Evolutionary conservation across 2,329 filamentous ascomycete species (phyloP), one percentile per base, ranked within the genome.

Genomic region (Aureobasidium melanogenum): DNA sequence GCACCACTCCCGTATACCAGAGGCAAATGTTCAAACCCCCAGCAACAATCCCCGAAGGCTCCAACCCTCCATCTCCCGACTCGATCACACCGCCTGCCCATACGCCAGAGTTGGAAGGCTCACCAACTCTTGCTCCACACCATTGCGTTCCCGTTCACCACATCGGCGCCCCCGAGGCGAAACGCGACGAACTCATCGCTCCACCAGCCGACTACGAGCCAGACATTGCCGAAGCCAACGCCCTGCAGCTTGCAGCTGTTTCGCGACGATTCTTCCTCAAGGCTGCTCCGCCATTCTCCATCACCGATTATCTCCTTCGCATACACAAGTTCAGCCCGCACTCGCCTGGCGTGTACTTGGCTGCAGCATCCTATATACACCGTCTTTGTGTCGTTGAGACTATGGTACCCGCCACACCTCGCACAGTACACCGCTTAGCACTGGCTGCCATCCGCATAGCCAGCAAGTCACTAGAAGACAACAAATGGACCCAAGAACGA

Each of bases 241-340:
- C 87, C 63, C 76, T 90, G 36, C 92, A 97, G 72, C 88, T 94
- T 70, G 86, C 86, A 64, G 88, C 91, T 66, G 90, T 97, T 65
- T 91, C 90, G 19, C 86, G 91, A 67, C 94, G 94, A 69, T 99
- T 99, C 75, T 95, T 94, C 77, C 93, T 88, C 65, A 96, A 94
- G 72, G 84, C 86, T 55, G 85, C 91, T 17, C 93, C 94, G 22
- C 87, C 88, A 12, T 93, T 97, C 66, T 82, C 85, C 38, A 81
- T 97, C 50, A 84, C 88, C 69, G 88, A 94, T 65, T 99, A 97
- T 71, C 82, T 97, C 26, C 80, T 86, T 68, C 88, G 93, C 17
- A 84, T 97, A 62, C 92, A 97, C 75, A 85, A 85, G 62, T 97
- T 88, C 76, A 97, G 93, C 70, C 92, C 94, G 3, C 91, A 96